Evolutionary conservation across 495 filamentous ascomycete species (phyloP), one percentile per base, ranked within the genome.

Genomic region (Aspergillus sclerotiicarbonarius): DNA sequence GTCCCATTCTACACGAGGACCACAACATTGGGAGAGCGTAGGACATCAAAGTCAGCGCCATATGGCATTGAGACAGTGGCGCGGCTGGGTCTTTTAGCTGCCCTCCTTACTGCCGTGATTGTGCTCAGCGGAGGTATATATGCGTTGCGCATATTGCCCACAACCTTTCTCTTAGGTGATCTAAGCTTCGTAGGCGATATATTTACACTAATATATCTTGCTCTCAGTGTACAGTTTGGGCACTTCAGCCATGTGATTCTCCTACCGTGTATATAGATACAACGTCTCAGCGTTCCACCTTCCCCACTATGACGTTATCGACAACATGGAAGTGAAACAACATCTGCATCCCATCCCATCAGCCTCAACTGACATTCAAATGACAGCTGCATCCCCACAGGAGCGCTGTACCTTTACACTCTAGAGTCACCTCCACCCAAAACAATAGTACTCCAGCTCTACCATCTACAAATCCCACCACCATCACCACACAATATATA

Each of bases 1-100:
- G 70, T 89, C 7, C 87, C 88, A 1, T 76, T 82, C 18, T 62
- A 64, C 20, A 66, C 60, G 16, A 69, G 67, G 18, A 73, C 63
- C 0, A 75, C 72, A 1, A 64, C 60, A 8, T 51, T 72, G 13
- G 72, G 72, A 7, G 59, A 72, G 13, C 67, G 72, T 35, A 63
- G 62, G 18, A 56, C 43, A 12, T 64, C 59, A 33, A 66, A 64
- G 44, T 58, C 62, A 9, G 56, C 68, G 16, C 57, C 62, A 43
- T 53, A 53, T 9, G 71, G 72, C 0, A 59, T 75, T 20, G 72
- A 75, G 33, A 60, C 18, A 10, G 19, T 73, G 8, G 71, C 67
- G 1, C 64, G 64, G 18, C 21, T 72, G 12, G 72, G 72, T 1
- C 61, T 73, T 32, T 25, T 71, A 9, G 62, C 58, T n/a, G 69